Evolutionary conservation across 1,139 yeast species (phyloP), one percentile per base, ranked within the genome.

Genomic region (Suhomyces choctaworum): DNA sequence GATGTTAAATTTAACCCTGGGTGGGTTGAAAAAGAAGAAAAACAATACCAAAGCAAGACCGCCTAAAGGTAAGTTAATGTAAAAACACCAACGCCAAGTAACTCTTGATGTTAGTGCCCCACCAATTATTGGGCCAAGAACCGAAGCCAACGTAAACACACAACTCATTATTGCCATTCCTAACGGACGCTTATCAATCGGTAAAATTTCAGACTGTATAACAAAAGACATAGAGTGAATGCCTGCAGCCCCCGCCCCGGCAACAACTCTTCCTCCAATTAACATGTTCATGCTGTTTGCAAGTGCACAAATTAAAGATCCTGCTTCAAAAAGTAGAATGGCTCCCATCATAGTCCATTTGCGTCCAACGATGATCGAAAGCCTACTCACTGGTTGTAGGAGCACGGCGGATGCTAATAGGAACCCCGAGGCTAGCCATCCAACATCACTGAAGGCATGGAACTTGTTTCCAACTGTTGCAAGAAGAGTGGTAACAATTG

Each of bases 61-160:
- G 13, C 85, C 84, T 33, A 81, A 61, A 4, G 89, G 87, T 39
- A 83, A 58, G 54, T 82, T 83, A 48, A 83, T 70, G 55, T 78
- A 83, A 54, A 82, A 83, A 47, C 86, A 78, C 89, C 90, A 82
- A 53, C 92, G 69, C 90, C 90, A 83, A 16, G 78, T 64, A 2
- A 75, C 78, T 34, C 73, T 65, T n/a, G 45, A 23, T 3, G 58
- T 52, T 43, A 54, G 52, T 2, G 56, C 54, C 26, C 59, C 59
- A 10, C 58, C 59, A 29, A 54, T 37, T 16, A 54, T 36, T 3
- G 59, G 59, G 3, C 59, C 59, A 29, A 51, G 36, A 4, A 53
- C 57, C 4, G 56, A 48, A 15, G 58, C 51, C 21, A 53, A 39
- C 7, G 53, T 52, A 27, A 54, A 52, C 5, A 45, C 44, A 26